A percentile compares a stretch with the other conserved stretches of the same genome.
Evolutionary conservation across 1,284 basidiomycete species (phyloP).

Genomic region (Trichosporon sp.): DNA sequence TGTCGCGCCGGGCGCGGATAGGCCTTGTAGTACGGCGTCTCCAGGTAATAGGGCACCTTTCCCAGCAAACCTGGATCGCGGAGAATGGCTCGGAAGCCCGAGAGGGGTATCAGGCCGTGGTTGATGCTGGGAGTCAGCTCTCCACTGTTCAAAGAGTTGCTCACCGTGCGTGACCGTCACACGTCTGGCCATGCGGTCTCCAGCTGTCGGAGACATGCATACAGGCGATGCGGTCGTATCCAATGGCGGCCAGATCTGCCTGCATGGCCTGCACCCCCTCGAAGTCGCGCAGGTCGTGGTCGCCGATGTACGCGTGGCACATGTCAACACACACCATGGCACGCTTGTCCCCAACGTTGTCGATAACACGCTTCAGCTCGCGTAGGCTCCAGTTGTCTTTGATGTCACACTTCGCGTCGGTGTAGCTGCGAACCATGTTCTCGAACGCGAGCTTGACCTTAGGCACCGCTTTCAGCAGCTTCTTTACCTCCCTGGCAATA

Average conservation of each 20-base stretch:
- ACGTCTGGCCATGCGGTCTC: background rate
- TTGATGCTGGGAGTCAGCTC: conserved; percentile 10
- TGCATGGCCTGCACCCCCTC: background rate
- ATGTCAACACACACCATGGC: conserved; percentile 15
- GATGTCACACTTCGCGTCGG: background rate
- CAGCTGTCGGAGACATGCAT: conserved; percentile 16
- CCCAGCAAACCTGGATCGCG: conserved; percentile 4
- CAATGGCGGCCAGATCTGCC: background rate
- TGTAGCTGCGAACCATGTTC: conserved; percentile 13
- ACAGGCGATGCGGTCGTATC: conserved; percentile 6
- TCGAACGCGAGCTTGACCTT: conserved; percentile 14
- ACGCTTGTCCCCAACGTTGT: conserved; percentile 8
- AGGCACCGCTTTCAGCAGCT: background rate
- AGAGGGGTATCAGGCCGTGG: conserved; percentile 11
- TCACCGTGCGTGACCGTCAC: conserved; percentile 17
- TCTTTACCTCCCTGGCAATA: background rate
- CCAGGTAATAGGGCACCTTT: conserved; percentile 17
- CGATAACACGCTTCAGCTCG: conserved; percentile 5
- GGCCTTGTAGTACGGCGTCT: conserved; percentile 11
- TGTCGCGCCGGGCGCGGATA: background rate
- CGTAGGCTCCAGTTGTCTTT: conserved; percentile 7
- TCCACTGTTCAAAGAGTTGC: background rate
- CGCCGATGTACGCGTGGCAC: conserved; percentile 20
- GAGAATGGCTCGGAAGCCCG: conserved; percentile 15
- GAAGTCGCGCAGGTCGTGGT: conserved; percentile 5